Percentiles rank a stretch among this genome's conserved stretches.
These are phyloP conservation scores for Byssochlamys sp. DNA, from an alignment of 2,329 filamentous ascomycete genomes.

Conservation along the genomic window DNA sequence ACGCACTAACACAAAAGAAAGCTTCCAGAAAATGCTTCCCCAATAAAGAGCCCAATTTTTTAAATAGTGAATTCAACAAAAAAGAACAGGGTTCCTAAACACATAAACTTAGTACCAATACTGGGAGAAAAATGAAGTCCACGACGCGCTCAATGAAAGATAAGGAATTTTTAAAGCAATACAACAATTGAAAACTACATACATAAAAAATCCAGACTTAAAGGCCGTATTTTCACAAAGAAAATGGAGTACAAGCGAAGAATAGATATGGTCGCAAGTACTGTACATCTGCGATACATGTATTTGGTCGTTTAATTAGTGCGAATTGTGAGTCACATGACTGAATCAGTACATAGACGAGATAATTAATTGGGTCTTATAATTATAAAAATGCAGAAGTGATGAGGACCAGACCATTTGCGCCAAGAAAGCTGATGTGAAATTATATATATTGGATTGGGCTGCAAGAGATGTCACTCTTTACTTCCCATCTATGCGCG, in stretches of 20 bases:
- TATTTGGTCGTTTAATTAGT: too few relatives aligned
- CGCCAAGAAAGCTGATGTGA: too few relatives aligned
- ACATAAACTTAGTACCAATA: neutral
- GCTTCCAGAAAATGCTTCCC: neutral
- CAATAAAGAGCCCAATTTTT: too few relatives aligned
- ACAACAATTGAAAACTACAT: neutral
- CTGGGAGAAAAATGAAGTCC: neutral
- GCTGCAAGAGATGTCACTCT: neutral
- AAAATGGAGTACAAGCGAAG: too few relatives aligned
- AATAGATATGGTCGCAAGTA: neutral
- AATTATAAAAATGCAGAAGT: too few relatives aligned
- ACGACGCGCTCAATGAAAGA: neutral
- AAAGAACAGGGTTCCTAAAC: neutral
- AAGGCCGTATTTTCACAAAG: neutral
- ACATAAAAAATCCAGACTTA: conserved; percentile 1
- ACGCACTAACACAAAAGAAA: neutral
- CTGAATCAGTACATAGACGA: too few relatives aligned
- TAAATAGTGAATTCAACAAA: neutral
- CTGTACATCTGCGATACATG: too few relatives aligned
- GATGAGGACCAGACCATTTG: too few relatives aligned
- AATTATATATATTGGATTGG: too few relatives aligned
- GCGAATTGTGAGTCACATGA: too few relatives aligned
- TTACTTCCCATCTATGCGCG: neutral
- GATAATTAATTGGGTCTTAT: too few relatives aligned
- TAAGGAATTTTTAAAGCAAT: neutral